These are phyloP conservation scores for Chytriomyces sp. DNA, from an alignment of 192 early-diverging fungal species.

Conservation along the genomic window DNA sequence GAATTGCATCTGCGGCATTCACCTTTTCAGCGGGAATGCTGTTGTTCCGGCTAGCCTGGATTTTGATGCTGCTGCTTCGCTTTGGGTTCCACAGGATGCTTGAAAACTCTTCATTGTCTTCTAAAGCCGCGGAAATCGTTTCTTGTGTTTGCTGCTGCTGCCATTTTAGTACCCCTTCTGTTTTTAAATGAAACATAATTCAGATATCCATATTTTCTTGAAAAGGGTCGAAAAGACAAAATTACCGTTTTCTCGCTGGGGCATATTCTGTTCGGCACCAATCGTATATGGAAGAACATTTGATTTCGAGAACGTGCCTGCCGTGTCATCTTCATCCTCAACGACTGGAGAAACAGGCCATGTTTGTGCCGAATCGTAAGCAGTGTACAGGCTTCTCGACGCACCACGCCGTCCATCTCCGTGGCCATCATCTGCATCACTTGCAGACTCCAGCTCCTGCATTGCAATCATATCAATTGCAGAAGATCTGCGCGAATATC, in stretches of 20 bases:
- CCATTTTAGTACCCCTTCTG: neutral
- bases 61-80: neutral
- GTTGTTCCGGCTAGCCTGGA: neutral
- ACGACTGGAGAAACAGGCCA: constrained; percentile 13
- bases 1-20: neutral
- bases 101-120: constrained; percentile 3
- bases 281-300: neutral
- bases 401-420: neutral
- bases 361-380: constrained; percentile 1
- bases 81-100: neutral
- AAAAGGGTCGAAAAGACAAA: no score
- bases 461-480: constrained; percentile 24
- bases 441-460: constrained; percentile 17
- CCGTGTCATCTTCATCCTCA: neutral
- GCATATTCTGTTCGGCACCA: no score
- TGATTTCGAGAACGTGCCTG: neutral
- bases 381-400: neutral
- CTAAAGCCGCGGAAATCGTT: neutral
- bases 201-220: neutral
- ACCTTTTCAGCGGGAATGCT: neutral
- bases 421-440: neutral
- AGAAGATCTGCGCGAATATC: neutral
- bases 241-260: no score
- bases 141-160: neutral
- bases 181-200: neutral